A percentile compares a stretch with the other conserved stretches of the same genome.
Conservation (phyloP, 2,329 filamentous ascomycete genomes). For the Elsinoe ampelina region DNA sequence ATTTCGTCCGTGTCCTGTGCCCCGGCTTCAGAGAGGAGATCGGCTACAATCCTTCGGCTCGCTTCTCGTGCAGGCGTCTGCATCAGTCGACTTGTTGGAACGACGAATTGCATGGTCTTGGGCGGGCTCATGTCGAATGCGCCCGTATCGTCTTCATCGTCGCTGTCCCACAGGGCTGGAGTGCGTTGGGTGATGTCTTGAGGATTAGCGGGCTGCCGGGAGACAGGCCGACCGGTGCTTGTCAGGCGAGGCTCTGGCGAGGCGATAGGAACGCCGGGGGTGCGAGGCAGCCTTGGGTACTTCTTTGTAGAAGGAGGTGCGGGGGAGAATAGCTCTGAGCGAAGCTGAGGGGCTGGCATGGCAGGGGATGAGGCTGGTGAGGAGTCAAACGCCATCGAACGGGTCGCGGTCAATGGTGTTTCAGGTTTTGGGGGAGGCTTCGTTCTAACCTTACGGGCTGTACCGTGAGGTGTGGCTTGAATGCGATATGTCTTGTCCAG, state of each 20-base stretch:
- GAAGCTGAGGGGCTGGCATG: slow-evolving; percentile 69
- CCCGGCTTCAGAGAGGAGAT: slow-evolving; percentile 67
- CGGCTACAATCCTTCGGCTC: slow-evolving; percentile 70
- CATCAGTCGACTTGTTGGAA: slow-evolving; percentile 66
- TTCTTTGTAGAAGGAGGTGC: slow-evolving; percentile 17
- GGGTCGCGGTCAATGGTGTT: slow-evolving; percentile 32
- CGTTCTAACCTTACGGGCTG: slow-evolving; percentile 35
- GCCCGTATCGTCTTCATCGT: slow-evolving; percentile 51
- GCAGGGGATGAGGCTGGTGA: slow-evolving; percentile 51
- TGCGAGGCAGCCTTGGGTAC: slow-evolving; percentile 43
- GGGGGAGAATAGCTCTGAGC: slow-evolving; percentile 65
- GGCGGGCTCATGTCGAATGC: slow-evolving; percentile 61
- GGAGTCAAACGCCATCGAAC: slow-evolving; percentile 26
- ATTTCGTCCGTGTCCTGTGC: slow-evolving; percentile 44
- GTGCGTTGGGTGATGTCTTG: slow-evolving; percentile 37
- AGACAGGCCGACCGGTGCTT: slow-evolving; percentile 28
- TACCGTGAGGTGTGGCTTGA: slow-evolving; percentile 73
- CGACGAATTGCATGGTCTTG: slow-evolving; percentile 81
- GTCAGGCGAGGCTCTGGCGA: slow-evolving; percentile 57
- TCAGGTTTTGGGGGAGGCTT: slow-evolving; percentile 24
- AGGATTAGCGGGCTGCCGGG: slow-evolving; percentile 22
- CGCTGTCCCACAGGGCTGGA: slow-evolving; percentile 62
- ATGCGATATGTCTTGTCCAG: slow-evolving; percentile 93
- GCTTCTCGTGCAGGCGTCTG: slow-evolving; percentile 78
- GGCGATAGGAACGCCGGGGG: slow-evolving; percentile 62